A percentile compares a stretch with the other conserved stretches of the same genome.
Conservation (phyloP, 495 filamentous ascomycete genomes). For the Evansstolkia leycettana region DNA sequence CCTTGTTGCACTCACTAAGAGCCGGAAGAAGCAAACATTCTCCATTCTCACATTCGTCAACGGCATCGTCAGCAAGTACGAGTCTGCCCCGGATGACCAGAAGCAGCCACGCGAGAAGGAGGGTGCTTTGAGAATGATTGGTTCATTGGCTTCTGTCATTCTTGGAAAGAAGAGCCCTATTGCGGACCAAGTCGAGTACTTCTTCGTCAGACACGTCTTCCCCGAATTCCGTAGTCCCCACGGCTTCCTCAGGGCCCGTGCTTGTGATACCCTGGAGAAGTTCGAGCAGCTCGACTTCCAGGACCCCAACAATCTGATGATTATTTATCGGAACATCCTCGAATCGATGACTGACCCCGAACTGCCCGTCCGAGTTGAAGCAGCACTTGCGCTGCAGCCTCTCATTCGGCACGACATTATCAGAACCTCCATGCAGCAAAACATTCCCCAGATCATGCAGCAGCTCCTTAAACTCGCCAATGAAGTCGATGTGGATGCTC, state of each 20-base stretch:
- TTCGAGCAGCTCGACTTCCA: constrained; percentile 95
- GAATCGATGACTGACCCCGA: constrained; percentile 91
- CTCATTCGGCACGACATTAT: constrained; percentile 93
- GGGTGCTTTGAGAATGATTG: constrained; percentile 93
- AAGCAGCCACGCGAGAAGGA: constrained; percentile 94
- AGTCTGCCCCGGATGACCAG: constrained; percentile 67
- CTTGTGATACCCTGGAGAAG: constrained; percentile 94
- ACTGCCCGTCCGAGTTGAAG: constrained; percentile 87
- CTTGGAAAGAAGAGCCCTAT: constrained; percentile 96
- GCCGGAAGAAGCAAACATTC: constrained; percentile 90
- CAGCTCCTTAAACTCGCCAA: constrained; percentile 92
- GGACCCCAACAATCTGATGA: constrained; percentile 83
- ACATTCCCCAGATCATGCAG: constrained; percentile 99
- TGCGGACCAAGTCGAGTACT: constrained; percentile 96
- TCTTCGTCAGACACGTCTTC: constrained; percentile 96
- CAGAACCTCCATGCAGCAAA: constrained; percentile 86
- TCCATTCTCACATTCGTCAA: constrained; percentile 90
- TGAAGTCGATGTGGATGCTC: constrained; percentile 85
- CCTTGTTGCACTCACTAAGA: constrained; percentile 85
- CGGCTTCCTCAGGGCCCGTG: constrained; percentile 87
- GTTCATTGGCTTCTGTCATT: constrained; percentile 84
- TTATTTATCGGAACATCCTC: constrained; percentile 92
- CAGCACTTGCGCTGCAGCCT: constrained; percentile 86
- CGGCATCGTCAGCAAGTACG: constrained; percentile 79
- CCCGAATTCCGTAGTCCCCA: constrained; percentile 90